Conservation (phyloP, 2,329 filamentous ascomycete genomes). For the Colletotrichum musicola region DNA sequence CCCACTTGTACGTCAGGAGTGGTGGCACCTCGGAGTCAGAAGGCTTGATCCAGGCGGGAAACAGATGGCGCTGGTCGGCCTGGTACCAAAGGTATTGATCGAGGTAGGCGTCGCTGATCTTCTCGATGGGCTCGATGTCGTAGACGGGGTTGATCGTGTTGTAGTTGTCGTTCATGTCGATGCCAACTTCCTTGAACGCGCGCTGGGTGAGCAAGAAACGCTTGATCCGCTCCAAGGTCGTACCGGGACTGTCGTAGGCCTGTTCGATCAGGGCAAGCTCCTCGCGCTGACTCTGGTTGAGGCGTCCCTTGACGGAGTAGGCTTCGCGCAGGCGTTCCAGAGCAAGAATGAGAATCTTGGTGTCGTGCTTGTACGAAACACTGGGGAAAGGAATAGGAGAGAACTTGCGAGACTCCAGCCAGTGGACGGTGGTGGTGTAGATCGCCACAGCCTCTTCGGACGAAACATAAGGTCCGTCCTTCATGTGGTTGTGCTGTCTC, state of each 20-base stretch:
- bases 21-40: constrained; percentile 98
- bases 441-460: constrained; percentile 99
- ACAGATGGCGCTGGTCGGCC: constrained; percentile 95
- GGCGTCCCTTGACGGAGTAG: constrained; percentile 95
- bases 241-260: constrained; percentile 97
- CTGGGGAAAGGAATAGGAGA: constrained; percentile 98
- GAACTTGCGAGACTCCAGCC: constrained; percentile 98
- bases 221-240: constrained; percentile 95
- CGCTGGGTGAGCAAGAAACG: constrained; percentile 95
- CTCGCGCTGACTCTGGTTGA: constrained; percentile 98
- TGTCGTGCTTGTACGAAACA: constrained; percentile 99
- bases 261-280: constrained; percentile 97
- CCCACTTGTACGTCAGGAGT: constrained; percentile 97
- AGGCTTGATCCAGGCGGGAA: constrained; percentile 99
- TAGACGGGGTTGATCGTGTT: constrained; percentile 99
- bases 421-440: constrained; percentile 98
- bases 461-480: constrained; percentile 97
- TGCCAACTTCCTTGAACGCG: constrained; percentile 99
- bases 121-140: constrained; percentile 98
- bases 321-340: constrained; percentile 93
- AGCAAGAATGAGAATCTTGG: constrained; percentile 96
- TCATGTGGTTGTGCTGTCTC: constrained; percentile 99
- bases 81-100: constrained; percentile 99
- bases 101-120: constrained; percentile 98
- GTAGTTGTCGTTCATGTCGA: constrained; percentile 99